Percentiles rank a stretch among this genome's conserved stretches.
phyloP scores from a whole-genome alignment of 164 flowering plant species.

The Piper betle region DNA sequence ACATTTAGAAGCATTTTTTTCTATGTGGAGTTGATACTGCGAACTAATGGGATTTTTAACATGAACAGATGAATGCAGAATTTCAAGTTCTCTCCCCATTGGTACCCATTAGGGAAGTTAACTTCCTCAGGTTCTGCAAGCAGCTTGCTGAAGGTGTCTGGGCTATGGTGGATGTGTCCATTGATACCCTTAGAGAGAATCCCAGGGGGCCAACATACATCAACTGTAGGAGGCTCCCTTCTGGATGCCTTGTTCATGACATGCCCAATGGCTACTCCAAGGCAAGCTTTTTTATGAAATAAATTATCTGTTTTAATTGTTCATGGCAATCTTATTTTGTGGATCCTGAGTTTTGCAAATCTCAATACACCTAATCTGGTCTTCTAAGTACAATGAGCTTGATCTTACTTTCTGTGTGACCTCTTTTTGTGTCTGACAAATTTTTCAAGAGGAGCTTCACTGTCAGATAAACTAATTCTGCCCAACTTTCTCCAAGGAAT shows the following conservation, averaged over 20 bases:
- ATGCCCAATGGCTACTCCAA: constrained; percentile 97
- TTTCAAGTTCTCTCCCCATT: constrained; percentile 93
- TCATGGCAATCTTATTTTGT: background rate
- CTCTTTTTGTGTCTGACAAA: no score
- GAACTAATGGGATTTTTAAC: no score
- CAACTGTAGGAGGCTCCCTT: constrained; percentile 79
- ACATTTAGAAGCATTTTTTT: no score
- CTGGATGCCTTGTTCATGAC: constrained; percentile 94
- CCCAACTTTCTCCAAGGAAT: constrained; percentile 8
- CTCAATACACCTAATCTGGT: no score
- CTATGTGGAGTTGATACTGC: no score
- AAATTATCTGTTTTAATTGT: background rate
- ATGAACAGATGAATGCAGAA: constrained; percentile 74
- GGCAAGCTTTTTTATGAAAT: constrained; percentile 24
- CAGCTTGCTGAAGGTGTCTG: constrained; percentile 95
- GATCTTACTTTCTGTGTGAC: no score
- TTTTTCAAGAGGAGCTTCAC: no score
- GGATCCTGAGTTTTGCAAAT: no score
- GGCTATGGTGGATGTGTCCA: constrained; percentile 97
- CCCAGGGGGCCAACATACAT: constrained; percentile 30
- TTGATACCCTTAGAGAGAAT: constrained; percentile 54
- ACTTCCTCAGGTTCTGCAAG: constrained; percentile 87
- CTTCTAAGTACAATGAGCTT: no score
- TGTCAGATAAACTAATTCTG: background rate
- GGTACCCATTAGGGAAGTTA: constrained; percentile 83